phyloP scores from a whole-genome alignment of 2,329 filamentous ascomycete species.

The Fusarium pininemorale region DNA sequence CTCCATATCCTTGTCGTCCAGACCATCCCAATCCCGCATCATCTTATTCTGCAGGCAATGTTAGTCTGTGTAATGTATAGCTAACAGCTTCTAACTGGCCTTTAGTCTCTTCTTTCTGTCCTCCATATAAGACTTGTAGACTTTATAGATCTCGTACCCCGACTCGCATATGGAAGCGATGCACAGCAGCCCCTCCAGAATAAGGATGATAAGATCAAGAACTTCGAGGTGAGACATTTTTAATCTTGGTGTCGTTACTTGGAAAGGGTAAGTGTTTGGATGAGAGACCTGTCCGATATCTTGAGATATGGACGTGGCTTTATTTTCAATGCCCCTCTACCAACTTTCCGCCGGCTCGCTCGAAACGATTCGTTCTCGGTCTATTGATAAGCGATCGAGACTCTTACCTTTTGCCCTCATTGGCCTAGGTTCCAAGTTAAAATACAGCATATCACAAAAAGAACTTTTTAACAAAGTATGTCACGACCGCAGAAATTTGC shows the following conservation, averaged over 20 bases:
- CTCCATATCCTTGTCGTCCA: background rate
- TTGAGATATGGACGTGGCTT: fast-evolving
- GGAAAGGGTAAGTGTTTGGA: background rate
- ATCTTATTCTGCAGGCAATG: background rate
- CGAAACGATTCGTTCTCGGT: fast-evolving
- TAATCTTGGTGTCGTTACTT: background rate
- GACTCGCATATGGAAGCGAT: background rate
- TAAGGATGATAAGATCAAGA: background rate
- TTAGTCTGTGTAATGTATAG: background rate
- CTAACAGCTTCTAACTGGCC: background rate
- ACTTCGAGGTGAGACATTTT: background rate
- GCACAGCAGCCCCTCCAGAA: background rate
- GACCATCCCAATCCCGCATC: background rate
- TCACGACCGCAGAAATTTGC: no score
- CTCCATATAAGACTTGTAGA: background rate
- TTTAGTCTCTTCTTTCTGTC: background rate
- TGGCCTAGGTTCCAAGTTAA: fast-evolving
- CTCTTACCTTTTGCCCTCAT: fast-evolving
- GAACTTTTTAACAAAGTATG: no score
- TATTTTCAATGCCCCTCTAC: no score
- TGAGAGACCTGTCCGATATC: background rate
- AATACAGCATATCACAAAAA: no score
- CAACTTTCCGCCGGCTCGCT: fast-evolving
- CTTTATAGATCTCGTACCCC: background rate
- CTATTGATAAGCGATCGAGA: background rate